Base-by-base conservation (phyloP, 441 rosid species). In the Hura crepitans region DNA sequence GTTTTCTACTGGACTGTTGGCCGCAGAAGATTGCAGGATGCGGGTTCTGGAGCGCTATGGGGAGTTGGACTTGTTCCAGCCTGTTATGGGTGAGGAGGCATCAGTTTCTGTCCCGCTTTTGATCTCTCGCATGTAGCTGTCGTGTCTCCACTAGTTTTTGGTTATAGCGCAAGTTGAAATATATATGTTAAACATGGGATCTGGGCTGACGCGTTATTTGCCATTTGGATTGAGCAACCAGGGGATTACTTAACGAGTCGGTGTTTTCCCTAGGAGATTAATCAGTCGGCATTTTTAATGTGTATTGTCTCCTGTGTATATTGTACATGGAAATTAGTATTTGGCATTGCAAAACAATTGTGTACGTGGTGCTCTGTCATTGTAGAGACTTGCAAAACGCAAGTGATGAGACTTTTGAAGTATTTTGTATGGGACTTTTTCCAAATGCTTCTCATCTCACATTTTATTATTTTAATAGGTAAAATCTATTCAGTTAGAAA, bases 1-100 rank as follows among this genome's bases (percentile, higher is more conserved):
- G 14, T 95, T 76, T 79, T 85, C 96, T 2, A 92, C 96, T 0
- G 98, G 98, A 42, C 46, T 89, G 77, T 77, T 87, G 86, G 98
- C 97, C 23, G 97, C 94, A 0, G 95, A 95, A 75, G 97, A 83
- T 69, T 95, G 97, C 83, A 81, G 97, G 82, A 90, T 92, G 97
- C 97, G 96, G 1, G 93, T 91, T 60, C 80, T 95, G 50, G 99
- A 92, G 85, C 84, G 89, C 5, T 81, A 85, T 27, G 98, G 96
- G 22, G 92, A 88, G 81, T 20, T 85, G 79, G 95, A 92, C 80
- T 74, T 90, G 71, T 86, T 85, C 80, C 92, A 89, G 78, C 92
- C 90, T 18, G 93, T 79, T 56, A 80, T 86, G 85, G 91, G 87
- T 4, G 97, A 90, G 80, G 97, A 94, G 70, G 79, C 81, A 45